These are phyloP conservation scores for Fusarium sp. DNA, from an alignment of 2,329 filamentous ascomycete species.

Conservation along the genomic window DNA sequence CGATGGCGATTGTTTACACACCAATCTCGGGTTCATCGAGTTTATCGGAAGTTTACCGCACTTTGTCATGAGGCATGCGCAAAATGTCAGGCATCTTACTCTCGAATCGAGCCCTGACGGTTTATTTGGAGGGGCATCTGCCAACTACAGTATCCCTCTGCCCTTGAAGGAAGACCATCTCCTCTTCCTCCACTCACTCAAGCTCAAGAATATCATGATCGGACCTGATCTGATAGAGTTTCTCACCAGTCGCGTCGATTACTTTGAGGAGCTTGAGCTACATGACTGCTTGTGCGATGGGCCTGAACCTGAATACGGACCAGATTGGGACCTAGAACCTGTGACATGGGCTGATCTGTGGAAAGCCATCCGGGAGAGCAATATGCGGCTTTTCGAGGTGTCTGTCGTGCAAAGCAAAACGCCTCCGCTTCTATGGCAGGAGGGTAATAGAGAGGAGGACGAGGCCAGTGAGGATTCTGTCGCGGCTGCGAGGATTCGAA, in stretches of 20 bases:
- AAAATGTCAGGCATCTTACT: neutral
- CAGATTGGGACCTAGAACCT: neutral
- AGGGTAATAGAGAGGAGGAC: neutral
- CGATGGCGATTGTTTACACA: neutral
- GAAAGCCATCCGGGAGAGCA: neutral
- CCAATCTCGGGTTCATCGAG: fast-evolving
- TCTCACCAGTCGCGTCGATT: neutral
- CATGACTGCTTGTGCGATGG: neutral
- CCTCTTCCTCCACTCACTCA: neutral
- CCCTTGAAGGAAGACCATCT: neutral
- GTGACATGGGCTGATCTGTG: neutral
- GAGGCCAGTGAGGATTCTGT: neutral
- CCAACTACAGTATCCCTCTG: neutral
- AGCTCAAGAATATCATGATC: neutral
- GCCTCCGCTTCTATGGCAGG: neutral
- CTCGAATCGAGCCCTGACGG: neutral
- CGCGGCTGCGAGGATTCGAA: neutral
- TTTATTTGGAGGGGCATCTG: neutral
- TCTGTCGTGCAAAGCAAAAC: neutral
- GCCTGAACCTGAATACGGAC: too few relatives aligned
- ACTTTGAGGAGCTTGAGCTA: neutral
- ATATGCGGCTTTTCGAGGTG: fast-evolving
- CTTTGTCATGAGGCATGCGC: neutral
- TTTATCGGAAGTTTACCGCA: neutral
- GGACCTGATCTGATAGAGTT: neutral